Evolutionary conservation across 192 early-diverging fungal genomes (phyloP), one percentile per base, ranked within the genome.

Genomic region (Entomortierella chlamydospora): DNA sequence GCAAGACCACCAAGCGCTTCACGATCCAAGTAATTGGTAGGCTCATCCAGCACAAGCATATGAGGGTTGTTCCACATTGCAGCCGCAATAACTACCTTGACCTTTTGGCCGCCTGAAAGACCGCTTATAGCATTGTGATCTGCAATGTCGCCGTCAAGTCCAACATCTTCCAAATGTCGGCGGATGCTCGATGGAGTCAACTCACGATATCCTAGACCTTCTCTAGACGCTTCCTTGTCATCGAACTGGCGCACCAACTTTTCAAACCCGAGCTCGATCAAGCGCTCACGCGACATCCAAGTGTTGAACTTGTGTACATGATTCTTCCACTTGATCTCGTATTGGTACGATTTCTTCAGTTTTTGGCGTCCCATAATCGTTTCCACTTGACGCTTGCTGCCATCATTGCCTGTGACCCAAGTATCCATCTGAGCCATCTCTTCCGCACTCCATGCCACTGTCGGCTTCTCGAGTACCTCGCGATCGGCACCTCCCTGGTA

Each of bases 31-130:
- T 87, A 93, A 63, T 87, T 87, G 52, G 83, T 88, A 61, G 85
- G 85, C 68, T 88, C 85, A 61, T 95, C 93, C 37, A 95, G 76
- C 30, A 95, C 89, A 41, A 95, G 77, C 86, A 95, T 93, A 71
- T 95, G 94, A 51, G 91, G 91, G 83, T 92, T 88, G 77, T 91
- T 89, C 93, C 94, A 94, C 92, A 95, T 93, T 39, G 91, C 90
- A 28, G 90, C 93, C 50, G 85, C 93, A 71, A 95, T 89, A 29
- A 95, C 94, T 45, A 94, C 92, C 86, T 95, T 95, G 63, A 95
- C 93, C 72, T 93, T 95, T 83, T 93, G 94, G 58, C 93, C 93
- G 42, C 91, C 93, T 50, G 91, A 93, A n/a, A 95, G 85, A 55
- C 89, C 88, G 64, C 86, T 83, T 59, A 95, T 93, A 72, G 89